Percentiles rank a stretch among this genome's conserved stretches.
phyloP scores from a whole-genome alignment of 2,329 filamentous ascomycete species.

The Huntiella bhutanensis region DNA sequence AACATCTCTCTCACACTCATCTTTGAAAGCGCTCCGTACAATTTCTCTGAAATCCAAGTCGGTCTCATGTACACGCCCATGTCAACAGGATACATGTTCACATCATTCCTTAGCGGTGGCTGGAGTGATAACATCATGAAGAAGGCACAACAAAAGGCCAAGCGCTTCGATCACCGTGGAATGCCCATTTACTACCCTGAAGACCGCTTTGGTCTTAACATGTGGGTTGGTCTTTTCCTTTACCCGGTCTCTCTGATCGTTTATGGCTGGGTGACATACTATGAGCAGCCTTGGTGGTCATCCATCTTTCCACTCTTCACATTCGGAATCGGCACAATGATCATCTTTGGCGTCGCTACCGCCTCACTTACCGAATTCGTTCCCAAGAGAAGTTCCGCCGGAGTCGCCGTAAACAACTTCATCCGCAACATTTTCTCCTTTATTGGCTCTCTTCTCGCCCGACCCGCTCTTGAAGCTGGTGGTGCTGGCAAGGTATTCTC shows the following conservation, averaged over 20 bases:
- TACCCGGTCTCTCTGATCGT: slow-evolving; percentile 53
- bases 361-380: slow-evolving; percentile 80
- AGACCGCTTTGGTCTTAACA: slow-evolving; percentile 68
- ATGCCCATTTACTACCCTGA: slow-evolving; percentile 52
- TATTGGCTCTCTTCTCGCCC: slow-evolving; percentile 47
- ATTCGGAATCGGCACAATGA: slow-evolving; percentile 62
- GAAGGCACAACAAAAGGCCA: slow-evolving; percentile 50
- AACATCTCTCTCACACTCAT: slow-evolving; percentile 60
- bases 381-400: slow-evolving; percentile 48
- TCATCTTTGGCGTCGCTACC: slow-evolving; percentile 56
- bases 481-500: slow-evolving; percentile 65
- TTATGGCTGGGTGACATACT: slow-evolving; percentile 57
- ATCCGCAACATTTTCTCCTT: slow-evolving; percentile 61
- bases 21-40: slow-evolving; percentile 49
- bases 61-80: slow-evolving; percentile 63
- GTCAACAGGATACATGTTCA: slow-evolving; percentile 51
- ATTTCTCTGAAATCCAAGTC: slow-evolving; percentile 46
- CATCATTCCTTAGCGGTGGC: slow-evolving; percentile 48
- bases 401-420: slow-evolving; percentile 69
- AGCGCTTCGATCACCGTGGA: slow-evolving; percentile 47
- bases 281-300: slow-evolving; percentile 46
- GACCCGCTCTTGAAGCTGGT: slow-evolving; percentile 51
- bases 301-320: slow-evolving; percentile 48
- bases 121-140: slow-evolving; percentile 75
- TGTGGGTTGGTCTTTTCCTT: slow-evolving; percentile 52